Evolutionary conservation across 2,329 filamentous ascomycete species (phyloP).

Genomic region (Chrysoporthe puriensis): DNA sequence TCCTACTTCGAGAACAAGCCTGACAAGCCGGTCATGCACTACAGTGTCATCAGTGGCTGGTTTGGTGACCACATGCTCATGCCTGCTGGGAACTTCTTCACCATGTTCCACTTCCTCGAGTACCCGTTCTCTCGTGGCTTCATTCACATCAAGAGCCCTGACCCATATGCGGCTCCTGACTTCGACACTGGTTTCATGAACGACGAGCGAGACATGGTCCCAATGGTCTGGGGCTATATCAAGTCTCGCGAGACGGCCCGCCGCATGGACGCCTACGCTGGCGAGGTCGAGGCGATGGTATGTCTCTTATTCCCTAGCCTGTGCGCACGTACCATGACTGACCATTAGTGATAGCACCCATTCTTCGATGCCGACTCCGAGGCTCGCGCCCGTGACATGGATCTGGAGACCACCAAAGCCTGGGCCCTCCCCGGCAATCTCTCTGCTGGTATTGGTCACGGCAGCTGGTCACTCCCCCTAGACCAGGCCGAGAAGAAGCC

Average conservation of each 20-base stretch:
- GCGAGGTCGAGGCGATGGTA: conserved; percentile 66
- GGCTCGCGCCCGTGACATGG: conserved; percentile 72
- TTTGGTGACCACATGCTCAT: conserved; percentile 65
- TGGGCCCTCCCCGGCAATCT: conserved; percentile 76
- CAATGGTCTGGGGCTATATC: conserved; percentile 84
- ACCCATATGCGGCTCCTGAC: conserved; percentile 75
- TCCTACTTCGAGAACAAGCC: conserved; percentile 84
- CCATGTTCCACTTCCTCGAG: conserved; percentile 82
- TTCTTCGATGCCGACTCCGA: conserved; percentile 73
- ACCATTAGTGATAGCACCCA: conserved; percentile 58
- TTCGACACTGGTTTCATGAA: conserved; percentile 87
- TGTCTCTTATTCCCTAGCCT: neutral
- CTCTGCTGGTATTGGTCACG: conserved; percentile 72
- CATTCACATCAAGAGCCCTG: conserved; percentile 71
- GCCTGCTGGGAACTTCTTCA: conserved; percentile 79
- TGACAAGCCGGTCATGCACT: conserved; percentile 87
- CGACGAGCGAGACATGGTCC: conserved; percentile 81
- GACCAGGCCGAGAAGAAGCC: conserved; percentile 56
- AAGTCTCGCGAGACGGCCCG: conserved; percentile 80
- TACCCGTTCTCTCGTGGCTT: conserved; percentile 76
- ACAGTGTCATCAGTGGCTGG: conserved; percentile 73
- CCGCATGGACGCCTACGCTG: conserved; percentile 77
- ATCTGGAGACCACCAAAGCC: conserved; percentile 73
- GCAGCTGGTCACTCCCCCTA: conserved; percentile 68
- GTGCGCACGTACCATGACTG: neutral